Evolutionary conservation across 2,329 filamentous ascomycete genomes (phyloP).

Genomic region (Plenodomus biglobosus): DNA sequence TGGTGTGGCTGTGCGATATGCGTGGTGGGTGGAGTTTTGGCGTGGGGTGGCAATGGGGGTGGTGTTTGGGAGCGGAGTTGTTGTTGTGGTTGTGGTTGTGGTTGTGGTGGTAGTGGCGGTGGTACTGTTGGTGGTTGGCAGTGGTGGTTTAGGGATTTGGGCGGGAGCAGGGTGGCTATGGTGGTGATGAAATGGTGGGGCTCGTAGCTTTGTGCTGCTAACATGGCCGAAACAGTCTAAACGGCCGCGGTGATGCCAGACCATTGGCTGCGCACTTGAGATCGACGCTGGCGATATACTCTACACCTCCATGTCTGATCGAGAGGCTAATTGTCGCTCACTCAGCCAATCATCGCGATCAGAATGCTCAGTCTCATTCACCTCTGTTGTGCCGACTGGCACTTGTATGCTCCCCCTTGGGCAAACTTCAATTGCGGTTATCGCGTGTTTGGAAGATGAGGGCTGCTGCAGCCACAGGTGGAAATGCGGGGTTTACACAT

Average conservation of each 20-base stretch:
- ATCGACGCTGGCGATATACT: constrained; percentile 19
- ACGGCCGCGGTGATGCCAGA: constrained; percentile 9
- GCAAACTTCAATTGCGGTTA: background rate
- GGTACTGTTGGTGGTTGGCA: background rate
- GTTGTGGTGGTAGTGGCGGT: constrained; percentile 5
- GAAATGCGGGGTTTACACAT: constrained; percentile 27
- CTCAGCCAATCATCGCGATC: background rate
- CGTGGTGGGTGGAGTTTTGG: constrained; percentile 12
- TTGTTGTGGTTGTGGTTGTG: constrained; percentile 33
- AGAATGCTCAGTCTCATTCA: background rate
- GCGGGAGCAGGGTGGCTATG: constrained; percentile 17
- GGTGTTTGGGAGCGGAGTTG: no score
- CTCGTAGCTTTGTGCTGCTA: constrained; percentile 29
- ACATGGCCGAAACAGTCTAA: constrained; percentile 21
- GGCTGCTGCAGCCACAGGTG: background rate
- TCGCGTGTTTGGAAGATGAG: background rate
- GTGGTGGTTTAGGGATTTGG: constrained; percentile 9
- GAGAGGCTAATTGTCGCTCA: constrained; percentile 16
- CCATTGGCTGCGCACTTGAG: constrained; percentile 25
- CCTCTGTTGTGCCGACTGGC: background rate
- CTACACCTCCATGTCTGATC: constrained; percentile 14
- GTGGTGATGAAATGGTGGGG: constrained; percentile 43
- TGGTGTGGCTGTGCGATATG: constrained; percentile 11
- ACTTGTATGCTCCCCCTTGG: background rate
- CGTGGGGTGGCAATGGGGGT: constrained; percentile 7